Evolutionary conservation across 169 alveolate species (phyloP).

Genomic region (Plasmodium coatneyi): DNA sequence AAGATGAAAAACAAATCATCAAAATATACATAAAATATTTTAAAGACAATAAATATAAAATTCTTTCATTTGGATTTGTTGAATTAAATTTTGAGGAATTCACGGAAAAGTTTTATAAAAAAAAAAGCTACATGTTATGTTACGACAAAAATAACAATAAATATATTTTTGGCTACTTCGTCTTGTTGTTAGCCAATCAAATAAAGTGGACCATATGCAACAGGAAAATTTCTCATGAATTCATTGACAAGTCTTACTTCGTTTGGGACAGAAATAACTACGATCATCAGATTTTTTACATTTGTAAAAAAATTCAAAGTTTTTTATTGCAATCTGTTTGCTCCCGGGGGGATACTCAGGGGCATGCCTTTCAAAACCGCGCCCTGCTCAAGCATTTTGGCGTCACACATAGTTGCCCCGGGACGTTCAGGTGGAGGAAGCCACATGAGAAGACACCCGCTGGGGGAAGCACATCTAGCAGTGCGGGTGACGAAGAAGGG

Average conservation of each 20-base stretch:
- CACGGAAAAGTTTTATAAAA: constrained; percentile 61
- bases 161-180: constrained; percentile 62
- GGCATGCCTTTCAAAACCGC: neutral
- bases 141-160: constrained; percentile 66
- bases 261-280: constrained; percentile 23
- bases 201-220: constrained; percentile 62
- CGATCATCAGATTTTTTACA: constrained; percentile 61
- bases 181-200: constrained; percentile 60
- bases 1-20: constrained; percentile 56
- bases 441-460: neutral
- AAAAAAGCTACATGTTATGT: constrained; percentile 71
- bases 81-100: constrained; percentile 39
- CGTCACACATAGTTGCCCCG: constrained; percentile 74
- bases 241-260: constrained; percentile 38
- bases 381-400: constrained; percentile 61
- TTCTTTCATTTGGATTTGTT: constrained; percentile 57
- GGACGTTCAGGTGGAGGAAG: constrained; percentile 17
- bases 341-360: neutral
- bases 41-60: constrained; percentile 70
- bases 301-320: constrained; percentile 64
- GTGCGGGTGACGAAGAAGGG: neutral
- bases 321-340: constrained; percentile 25
- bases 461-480: neutral
- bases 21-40: constrained; percentile 66
- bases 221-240: constrained; percentile 36